Evolutionary conservation across 1,139 yeast genomes (phyloP), one percentile per base, ranked within the genome.

Genomic region (Hyphopichia buzzinii): DNA sequence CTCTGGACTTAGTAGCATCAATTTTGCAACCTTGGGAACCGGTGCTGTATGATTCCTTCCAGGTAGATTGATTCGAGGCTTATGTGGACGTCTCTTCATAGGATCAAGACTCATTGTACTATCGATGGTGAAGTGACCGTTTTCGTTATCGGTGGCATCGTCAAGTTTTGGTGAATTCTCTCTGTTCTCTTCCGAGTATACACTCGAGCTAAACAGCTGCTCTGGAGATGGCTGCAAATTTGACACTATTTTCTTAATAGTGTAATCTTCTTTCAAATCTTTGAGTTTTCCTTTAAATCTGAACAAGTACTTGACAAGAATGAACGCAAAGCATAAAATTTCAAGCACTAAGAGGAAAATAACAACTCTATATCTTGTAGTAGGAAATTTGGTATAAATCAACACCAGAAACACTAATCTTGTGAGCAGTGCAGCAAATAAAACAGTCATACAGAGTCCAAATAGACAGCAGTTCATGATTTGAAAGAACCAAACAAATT

Each of bases 341-440:
- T 44, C 37, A 4, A 36, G 5, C 4, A 34, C 11, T 12, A 29
- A 36, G 7, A 36, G 15, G 3, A 34, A 27, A 17, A 22, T 19
- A 2, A 34, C 22, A 11, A 33, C 14, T 27, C 39, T 41, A 8
- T 39, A 31, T 15, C 22, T 37, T 8, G 30, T 16, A 19, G 33
- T 35, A 10, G 39, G 39, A 19, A 37, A 40, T 8, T 28, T 25
- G 14, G 15, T 11, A 22, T 36, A 41, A 14, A 44, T 28, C 2
- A 39, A 19, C 8, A 31, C 13, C 11, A 42, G 19, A 10, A 34
- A 5, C 2, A 21, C 14, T 5, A 37, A 12, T 26, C 41, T 41
- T 14, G 34, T 25, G n/a, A 39, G 8, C n/a, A 35, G 21, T 25
- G n/a, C 10, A 2, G 15, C 21, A 12, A 27, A 8, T 10, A 17